Base-by-base conservation (phyloP, 192 early-diverging fungal species). In the Coemansia sp. region DNA sequence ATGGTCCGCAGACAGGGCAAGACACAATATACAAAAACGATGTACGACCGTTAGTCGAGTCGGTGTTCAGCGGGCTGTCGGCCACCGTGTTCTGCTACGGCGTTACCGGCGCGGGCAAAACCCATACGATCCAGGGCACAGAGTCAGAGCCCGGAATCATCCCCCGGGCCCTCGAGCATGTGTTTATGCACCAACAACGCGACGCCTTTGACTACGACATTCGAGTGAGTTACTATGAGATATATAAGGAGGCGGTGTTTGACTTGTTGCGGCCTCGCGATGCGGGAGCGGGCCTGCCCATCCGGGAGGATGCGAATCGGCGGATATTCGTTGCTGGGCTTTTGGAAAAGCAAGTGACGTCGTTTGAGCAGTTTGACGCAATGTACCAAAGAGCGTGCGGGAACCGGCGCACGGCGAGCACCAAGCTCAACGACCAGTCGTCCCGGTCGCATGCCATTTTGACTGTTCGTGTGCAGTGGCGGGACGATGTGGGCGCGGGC, bases 41-140 rank as follows among this genome's bases (percentile, higher is more conserved):
- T 50, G 86, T 87, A 19, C 67, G 73, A 15, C 86, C 86, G 0
- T 22, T 88, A 31, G 69, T 88, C 10, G 82, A 86, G 36, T 71
- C 75, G 3, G 71, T 85, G 22, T 85, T 87, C 54, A 75, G 61
- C 46, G 87, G 86, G 0, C 57, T 86, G 53, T 81, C 87, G 17
- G 84, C 86, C 0, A 89, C 88, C 0, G 85, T 89, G 47, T 89
- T 89, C 62, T 86, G 85, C 61, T 89, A 88, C 49, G 87, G 87
- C 22, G 85, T 87, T 25, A 89, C 86, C 1, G 87, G 87, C 0
- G 86, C 86, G 2, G 85, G 86, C 34, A 89, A 89, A 40, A 89
- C 88, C 11, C 72, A 85, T 57, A 87, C 88, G 3, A 87, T 89
- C 60, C 78, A 85, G 72, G 86, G 86, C 1, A 74, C 57, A 0